phyloP scores from a whole-genome alignment of 169 alveolate genomes.

The Eimeria brunetti region DNA sequence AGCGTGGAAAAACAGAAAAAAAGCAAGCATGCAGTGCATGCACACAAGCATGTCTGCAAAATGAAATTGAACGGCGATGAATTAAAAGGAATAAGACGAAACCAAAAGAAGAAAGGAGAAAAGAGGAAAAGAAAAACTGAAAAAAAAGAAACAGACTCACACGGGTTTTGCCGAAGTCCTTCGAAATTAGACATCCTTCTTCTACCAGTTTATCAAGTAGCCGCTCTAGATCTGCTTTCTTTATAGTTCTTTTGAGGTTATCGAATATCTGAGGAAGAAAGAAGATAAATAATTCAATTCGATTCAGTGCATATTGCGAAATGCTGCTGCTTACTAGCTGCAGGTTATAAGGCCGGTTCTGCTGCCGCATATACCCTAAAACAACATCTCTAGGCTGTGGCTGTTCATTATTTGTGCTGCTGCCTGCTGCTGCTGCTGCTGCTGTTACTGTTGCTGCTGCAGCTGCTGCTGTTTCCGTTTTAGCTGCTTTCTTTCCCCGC shows the following conservation, averaged over 20 bases:
- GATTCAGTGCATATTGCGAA: neutral
- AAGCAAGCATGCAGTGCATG: too few species aligned
- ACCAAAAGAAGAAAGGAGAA: neutral
- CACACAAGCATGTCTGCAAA: too few species aligned
- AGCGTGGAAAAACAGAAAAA: too few species aligned
- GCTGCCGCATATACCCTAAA: slow-evolving; percentile 66
- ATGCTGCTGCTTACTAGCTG: slow-evolving; percentile 62
- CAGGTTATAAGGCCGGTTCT: slow-evolving; percentile 76
- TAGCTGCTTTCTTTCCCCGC: slow-evolving; percentile 34
- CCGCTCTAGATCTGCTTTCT: slow-evolving; percentile 63
- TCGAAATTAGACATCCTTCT: slow-evolving; percentile 54
- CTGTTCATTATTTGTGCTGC: neutral
- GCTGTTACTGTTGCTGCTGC: neutral
- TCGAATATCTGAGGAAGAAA: slow-evolving; percentile 61
- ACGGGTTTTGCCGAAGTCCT: slow-evolving; percentile 77
- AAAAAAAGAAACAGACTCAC: neutral
- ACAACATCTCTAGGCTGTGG: slow-evolving; percentile 29
- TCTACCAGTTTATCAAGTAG: slow-evolving; percentile 56
- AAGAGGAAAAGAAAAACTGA: too few species aligned
- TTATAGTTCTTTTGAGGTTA: slow-evolving; percentile 20
- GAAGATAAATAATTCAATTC: neutral
- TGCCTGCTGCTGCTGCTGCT: neutral
- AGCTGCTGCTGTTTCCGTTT: neutral
- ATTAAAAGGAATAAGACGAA: too few species aligned
- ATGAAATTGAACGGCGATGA: too few species aligned